Evolutionary conservation across 2,329 filamentous ascomycete species (phyloP), one percentile per base, ranked within the genome.

Genomic region (Hypoxylon rubiginosum): DNA sequence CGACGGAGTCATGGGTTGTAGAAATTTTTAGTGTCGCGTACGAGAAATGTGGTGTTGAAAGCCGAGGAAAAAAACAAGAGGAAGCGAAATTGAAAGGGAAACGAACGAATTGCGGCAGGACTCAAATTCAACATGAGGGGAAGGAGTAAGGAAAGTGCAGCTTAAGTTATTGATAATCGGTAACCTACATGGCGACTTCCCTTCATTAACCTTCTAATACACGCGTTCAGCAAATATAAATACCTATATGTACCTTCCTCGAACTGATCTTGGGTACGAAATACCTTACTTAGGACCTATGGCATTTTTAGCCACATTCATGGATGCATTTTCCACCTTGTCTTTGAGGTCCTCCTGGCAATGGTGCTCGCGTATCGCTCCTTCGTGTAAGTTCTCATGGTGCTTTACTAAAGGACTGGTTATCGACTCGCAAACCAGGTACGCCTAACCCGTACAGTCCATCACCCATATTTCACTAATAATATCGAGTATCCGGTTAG

Each of bases 1-100:
- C 73, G 61, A 32, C 24, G 30, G 36, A 41, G 26, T 19, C 43
- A 36, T 7, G 17, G 7, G 13, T 13, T 24, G 15, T 26, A 50
- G n/a, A 2, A 39, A 34, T 32, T 1, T 13, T 34, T 8, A 45
- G 36, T 54, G 19, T 32, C 13, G 41, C 10, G 19, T 26, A 32
- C 24, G 10, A 45, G 17, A 34, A 57, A 8, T 9, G 32, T 26
- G 49, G 19, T 43, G 17, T 32, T 10, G 36, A 49, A 21, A 21
- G 10, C 10, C 8, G 6, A n/a, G 17, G n/a, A 21, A 6, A 21
- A 6, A 15, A 41, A 19, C 4, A 8, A 15, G 15, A n/a, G 15
- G 36, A 10, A 21, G 7, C 17, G 39, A 43, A 43, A 21, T 17
- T 43, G n/a, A 43, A 21, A 11, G n/a, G 34, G 32, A 36, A 39